phyloP scores from a whole-genome alignment of 1,284 basidiomycete species.

The Fistulinella cinereoalba region DNA sequence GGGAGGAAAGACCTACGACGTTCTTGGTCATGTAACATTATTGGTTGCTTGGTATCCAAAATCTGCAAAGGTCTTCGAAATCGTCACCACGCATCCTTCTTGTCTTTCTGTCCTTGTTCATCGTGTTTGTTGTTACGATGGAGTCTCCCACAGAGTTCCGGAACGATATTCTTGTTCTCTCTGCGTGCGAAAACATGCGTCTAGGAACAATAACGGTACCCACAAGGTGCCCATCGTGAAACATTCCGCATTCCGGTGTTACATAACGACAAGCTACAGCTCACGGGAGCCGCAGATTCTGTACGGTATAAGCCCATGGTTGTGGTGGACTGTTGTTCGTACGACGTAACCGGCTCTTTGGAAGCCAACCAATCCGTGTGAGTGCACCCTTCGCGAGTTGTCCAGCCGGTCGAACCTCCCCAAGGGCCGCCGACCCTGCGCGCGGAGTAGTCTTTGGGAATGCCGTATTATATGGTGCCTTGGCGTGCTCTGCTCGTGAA shows the following conservation, averaged over 20 bases:
- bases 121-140: slow-evolving; percentile 14
- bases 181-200: neutral
- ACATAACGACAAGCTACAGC: slow-evolving; percentile 11
- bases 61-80: slow-evolving; percentile 12
- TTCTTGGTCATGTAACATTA: slow-evolving; percentile 31
- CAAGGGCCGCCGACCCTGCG: slow-evolving; percentile 49
- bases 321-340: slow-evolving; percentile 6
- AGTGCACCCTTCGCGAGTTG: slow-evolving; percentile 48
- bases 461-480: slow-evolving; percentile 17
- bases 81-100: slow-evolving; percentile 9
- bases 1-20: slow-evolving; percentile 13
- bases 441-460: slow-evolving; percentile 35
- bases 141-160: neutral
- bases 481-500: slow-evolving; percentile 35
- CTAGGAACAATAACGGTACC: slow-evolving; percentile 14
- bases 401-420: slow-evolving; percentile 49
- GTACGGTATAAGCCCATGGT: slow-evolving; percentile 19
- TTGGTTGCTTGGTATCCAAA: slow-evolving; percentile 20
- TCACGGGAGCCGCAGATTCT: slow-evolving; percentile 25
- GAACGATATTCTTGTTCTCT: slow-evolving; percentile 8
- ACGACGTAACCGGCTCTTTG: slow-evolving; percentile 20
- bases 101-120: slow-evolving; percentile 18
- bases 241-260: neutral
- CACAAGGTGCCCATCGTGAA: neutral
- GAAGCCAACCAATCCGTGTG: slow-evolving; percentile 33